phyloP scores from a whole-genome alignment of 192 early-diverging fungal species.

The Rhizoclosmatium globosum region DNA sequence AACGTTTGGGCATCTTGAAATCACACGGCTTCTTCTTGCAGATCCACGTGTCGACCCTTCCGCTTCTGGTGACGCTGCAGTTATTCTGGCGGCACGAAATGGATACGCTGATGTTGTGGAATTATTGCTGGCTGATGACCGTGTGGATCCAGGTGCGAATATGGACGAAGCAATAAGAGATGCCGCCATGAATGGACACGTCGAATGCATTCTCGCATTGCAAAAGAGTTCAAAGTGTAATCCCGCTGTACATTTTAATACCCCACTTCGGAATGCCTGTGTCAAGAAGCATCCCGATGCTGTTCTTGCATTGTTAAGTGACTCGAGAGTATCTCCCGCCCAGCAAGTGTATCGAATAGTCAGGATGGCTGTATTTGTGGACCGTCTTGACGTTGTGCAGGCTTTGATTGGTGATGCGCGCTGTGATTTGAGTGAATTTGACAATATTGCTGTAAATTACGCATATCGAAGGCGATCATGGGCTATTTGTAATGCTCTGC shows the following conservation, averaged over 20 bases:
- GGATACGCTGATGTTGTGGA: background rate
- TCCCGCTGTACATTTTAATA: background rate
- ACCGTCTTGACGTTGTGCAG: conserved; percentile 23
- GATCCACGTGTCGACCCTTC: conserved; percentile 29
- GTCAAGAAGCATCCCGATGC: background rate
- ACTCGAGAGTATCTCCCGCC: conserved; percentile 18
- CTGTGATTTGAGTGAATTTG: conserved; percentile 3
- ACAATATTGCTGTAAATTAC: no score
- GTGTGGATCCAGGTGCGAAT: background rate
- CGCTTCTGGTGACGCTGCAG: background rate
- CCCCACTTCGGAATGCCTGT: background rate
- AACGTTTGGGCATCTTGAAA: background rate
- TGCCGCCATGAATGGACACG: background rate
- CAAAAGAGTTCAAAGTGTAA: background rate
- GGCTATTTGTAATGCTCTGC: no score
- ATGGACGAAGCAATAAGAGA: background rate
- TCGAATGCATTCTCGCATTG: background rate
- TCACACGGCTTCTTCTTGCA: background rate
- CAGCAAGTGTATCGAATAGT: background rate
- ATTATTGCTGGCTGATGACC: background rate
- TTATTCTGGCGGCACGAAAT: conserved; percentile 1
- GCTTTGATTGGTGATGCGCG: conserved; percentile 31
- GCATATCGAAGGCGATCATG: no score
- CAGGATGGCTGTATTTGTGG: conserved; percentile 8
- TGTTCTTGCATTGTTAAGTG: conserved; percentile 23